Base-by-base conservation (phyloP, 2,329 filamentous ascomycete species). In the Ophiocordyceps robertsii region DNA sequence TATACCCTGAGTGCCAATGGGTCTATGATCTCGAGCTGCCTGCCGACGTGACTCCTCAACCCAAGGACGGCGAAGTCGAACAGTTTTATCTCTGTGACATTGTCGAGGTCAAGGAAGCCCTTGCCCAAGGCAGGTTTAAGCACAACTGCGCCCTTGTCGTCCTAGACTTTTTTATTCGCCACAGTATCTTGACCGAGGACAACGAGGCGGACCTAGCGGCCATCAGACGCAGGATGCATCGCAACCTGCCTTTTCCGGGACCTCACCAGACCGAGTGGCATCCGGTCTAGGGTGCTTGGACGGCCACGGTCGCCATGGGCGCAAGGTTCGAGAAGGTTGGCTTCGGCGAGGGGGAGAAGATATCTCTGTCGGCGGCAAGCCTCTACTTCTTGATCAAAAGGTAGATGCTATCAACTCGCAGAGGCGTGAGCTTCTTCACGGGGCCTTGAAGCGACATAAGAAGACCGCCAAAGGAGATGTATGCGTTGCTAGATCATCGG, bases 351-450 rank as follows among this genome's bases (percentile, higher is more conserved):
- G 24, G 24, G 24, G 6, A 27, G 24, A 27, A 27, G 24, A 6
- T 19, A 6, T 36, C 9, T 36, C 33, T 2, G 16, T 10, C 10
- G 6, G 9, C n/a, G 33, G 16, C 9, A 14, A 36, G 2, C 21
- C 6, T 12, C 37, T 42, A 50, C 32, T 93, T 95, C 78, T 95
- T 98, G 53, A 94, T 70, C 46, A 96, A 73, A 47, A 98, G 75
- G 61, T 98, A 98, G 49, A 93, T 80, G 58, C 95, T 82, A 61
- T 98, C 92, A 56, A 95, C 90, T 54, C 88, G 79, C 57, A 98
- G 67, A 27, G 88, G 84, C 30, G 84, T 93, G 48, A 98, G 77
- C 70, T 95, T 95, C 72, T 92, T 93, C 64, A 94, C 92, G 3
- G 92, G 92, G 6, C 93, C 92, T 56, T 95, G 84, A 43, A 98